Evolutionary conservation across 2,329 filamentous ascomycete genomes (phyloP).

Genomic region (Pseudocercospora crystallina): DNA sequence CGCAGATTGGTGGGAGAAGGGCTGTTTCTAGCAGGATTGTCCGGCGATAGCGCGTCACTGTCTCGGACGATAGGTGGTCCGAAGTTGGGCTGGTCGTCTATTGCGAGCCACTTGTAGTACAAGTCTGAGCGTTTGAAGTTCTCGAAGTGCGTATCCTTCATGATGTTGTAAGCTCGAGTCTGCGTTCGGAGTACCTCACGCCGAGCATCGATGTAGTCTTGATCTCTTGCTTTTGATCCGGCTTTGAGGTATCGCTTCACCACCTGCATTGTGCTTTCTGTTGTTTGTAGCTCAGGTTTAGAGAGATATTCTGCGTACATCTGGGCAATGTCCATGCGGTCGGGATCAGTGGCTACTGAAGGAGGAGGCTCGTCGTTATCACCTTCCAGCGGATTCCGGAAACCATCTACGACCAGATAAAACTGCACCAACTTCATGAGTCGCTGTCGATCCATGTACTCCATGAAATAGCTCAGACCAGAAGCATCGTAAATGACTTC

Average conservation of each 20-base stretch:
- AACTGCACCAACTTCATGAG: constrained; percentile 92
- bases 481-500: constrained; percentile 89
- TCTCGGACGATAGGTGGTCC: constrained; percentile 25
- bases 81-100: constrained; percentile 62
- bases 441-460: constrained; percentile 92
- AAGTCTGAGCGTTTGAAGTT: constrained; percentile 90
- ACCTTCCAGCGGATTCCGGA: constrained; percentile 89
- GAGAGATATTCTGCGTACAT: constrained; percentile 88
- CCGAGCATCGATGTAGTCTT: constrained; percentile 80
- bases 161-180: constrained; percentile 76
- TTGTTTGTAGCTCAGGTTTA: constrained; percentile 76
- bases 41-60: constrained; percentile 18
- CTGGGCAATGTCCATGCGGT: constrained; percentile 82
- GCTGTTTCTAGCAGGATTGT: constrained; percentile 14
- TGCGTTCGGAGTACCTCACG: constrained; percentile 80
- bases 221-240: constrained; percentile 71
- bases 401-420: constrained; percentile 96
- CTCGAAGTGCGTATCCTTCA: constrained; percentile 77
- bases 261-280: constrained; percentile 64
- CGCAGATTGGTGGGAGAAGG: constrained; percentile 23
- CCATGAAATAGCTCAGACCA: constrained; percentile 97
- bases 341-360: constrained; percentile 63
- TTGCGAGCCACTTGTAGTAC: constrained; percentile 92
- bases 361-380: constrained; percentile 66
- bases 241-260: constrained; percentile 78